Evolutionary conservation across 768 basidiomycete species (phyloP), one percentile per base, ranked within the genome.

Genomic region (Mycena maculata): DNA sequence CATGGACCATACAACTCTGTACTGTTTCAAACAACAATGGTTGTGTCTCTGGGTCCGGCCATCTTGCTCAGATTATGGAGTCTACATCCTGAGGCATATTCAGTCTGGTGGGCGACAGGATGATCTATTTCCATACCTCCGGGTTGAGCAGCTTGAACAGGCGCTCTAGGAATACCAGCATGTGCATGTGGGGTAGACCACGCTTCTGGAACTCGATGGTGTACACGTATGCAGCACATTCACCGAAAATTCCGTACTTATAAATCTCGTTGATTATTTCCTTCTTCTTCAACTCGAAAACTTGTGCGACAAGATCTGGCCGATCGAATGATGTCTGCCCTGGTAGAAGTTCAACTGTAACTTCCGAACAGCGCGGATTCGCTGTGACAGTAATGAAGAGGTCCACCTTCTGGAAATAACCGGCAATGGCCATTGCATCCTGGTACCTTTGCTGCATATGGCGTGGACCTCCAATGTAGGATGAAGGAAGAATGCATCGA

Each of bases 251-350:
- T 3, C 79, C 79, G 48, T 82, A 25, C 36, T 78, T 74, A 74
- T 50, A 57, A 15, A 88, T 79, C 25, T 76, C 75, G 7, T 82
- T 65, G 0, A 85, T 25, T 0, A 86, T 49, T 0, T 77, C 79
- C 6, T 81, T 68, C 41, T 79, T 80, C 73, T 88, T 86, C 33
- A 76, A 49, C 41, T 81, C 30, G 64, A 88, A 88, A 0, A 88
- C 83, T 0, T 80, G 68, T 0, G 82, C 75, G 0, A 88, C 80
- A 48, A 88, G 63, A 56, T 88, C 86, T 25, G 87, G 87, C 0
- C 82, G 72, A 64, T 87, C 85, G 16, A 77, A 71, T 16, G 81
- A 63, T 0, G 74, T 76, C 52, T 86, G 83, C 0, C 77, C 77
- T 25, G 78, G 77, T 0, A 83, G 66, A 0, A 88, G 77, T 52